Evolutionary conservation across 176 grass and related monocot species (phyloP), one percentile per base, ranked within the genome.

Genomic region (Luzula sylvatica): DNA sequence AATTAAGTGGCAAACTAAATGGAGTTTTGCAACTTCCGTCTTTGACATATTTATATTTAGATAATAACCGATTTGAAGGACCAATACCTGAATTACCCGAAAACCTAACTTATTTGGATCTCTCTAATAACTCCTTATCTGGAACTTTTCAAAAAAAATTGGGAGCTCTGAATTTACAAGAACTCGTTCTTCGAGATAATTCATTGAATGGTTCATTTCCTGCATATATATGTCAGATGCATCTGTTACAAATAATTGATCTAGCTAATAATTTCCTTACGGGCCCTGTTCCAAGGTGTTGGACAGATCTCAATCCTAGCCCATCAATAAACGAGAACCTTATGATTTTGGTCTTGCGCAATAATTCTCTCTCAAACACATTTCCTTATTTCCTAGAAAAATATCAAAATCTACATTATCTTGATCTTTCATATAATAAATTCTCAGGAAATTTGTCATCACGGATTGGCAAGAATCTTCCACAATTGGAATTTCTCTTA

Each of bases 1-100:
- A 26, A 15, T 19, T 74, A 20, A 46, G n/a, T n/a, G 71, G 71
- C 14, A 13, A 17, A 20, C 51, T 72, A 43, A 66, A 66, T 5
- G 4, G 4, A 14, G 35, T 15, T 52, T 32, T 71, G 22, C 38
- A 61, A n/a, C 53, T 62, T 21, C 56, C 58, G n/a, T 48, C 46
- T 3, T 15, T 68, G 26, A 20, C 6, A 26, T 0, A 7, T 9
- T 58, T 81, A 50, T 3, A 2, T 3, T 13, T 80, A 15, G 21
- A 46, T 0, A 26, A 56, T 51, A 74, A 81, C 20, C 19, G 7
- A 21, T 52, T 71, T 21, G 1, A 19, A 11, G 55, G 42, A 35
- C 30, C 30, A 26, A 16, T 67, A 42, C 46, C 45, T 19, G 8
- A 3, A 20, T 52, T 65, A 28, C 58, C 59, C n/a, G 50, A 21